Percentiles rank a stretch among this genome's conserved stretches.
These are phyloP conservation scores for Condylostoma magnum DNA, from an alignment of 169 alveolate genomes.

Conservation along the genomic window DNA sequence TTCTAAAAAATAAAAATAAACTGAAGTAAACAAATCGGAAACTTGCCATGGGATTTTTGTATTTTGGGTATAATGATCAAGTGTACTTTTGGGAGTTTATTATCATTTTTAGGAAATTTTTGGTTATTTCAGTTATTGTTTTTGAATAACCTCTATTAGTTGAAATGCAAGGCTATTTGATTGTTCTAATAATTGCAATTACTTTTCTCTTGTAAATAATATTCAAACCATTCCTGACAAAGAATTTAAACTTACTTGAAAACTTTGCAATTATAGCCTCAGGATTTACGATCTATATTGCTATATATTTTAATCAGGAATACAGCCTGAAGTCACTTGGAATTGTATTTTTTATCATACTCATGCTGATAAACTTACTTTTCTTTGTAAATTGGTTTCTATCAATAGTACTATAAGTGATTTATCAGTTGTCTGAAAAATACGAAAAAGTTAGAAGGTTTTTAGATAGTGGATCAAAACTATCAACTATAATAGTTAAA, in stretches of 20 bases:
- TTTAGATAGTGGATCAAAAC: too few relatives aligned
- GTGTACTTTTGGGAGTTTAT: conserved; percentile 37
- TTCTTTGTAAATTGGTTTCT: background rate
- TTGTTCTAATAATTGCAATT: conserved; percentile 9
- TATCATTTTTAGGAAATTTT: conserved; percentile 27
- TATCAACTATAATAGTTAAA: too few relatives aligned
- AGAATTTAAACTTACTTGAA: conserved; percentile 24
- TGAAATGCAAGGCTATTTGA: conserved; percentile 31
- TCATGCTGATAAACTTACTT: background rate
- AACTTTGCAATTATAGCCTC: conserved; percentile 4
- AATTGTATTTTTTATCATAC: background rate
- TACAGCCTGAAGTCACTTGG: background rate
- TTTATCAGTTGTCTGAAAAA: too few relatives aligned
- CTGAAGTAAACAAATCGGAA: background rate
- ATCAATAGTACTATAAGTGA: too few relatives aligned
- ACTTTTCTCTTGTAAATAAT: conserved; percentile 3
- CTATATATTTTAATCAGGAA: conserved; percentile 23
- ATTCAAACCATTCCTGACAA: conserved; percentile 31
- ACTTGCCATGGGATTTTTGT: conserved; percentile 26
- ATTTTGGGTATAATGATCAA: conserved; percentile 22
- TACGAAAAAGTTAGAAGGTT: too few relatives aligned
- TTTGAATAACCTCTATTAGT: conserved; percentile 11
- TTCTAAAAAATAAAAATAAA: conserved; percentile 25
- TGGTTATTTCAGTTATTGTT: conserved; percentile 18
- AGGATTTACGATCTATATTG: conserved; percentile 37